Evolutionary conservation across 192 early-diverging fungal species (phyloP), one percentile per base, ranked within the genome.

Genomic region (Linderina pennispora): DNA sequence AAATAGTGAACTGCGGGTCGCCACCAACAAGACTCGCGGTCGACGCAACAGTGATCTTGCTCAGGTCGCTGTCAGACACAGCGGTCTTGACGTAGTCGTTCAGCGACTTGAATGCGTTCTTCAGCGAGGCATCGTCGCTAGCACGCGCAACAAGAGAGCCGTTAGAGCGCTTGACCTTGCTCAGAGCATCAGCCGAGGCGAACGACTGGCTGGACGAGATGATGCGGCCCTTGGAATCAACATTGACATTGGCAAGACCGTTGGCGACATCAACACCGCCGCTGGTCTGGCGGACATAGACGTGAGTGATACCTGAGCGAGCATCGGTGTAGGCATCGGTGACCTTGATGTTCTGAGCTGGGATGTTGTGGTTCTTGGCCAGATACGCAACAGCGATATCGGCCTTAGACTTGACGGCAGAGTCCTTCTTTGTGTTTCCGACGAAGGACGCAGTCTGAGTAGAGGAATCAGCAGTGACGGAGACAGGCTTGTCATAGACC

Each of bases 21-120:
- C 37, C 28, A 25, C 32, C 19, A 57, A 26, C 13, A 32, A 15
- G 40, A n/a, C n/a, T n/a, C 3, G 90, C 87, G n/a, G 81, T 77
- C 18, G 81, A 65, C 23, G 81, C 81, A 48, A 79, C 82, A 17
- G 80, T 82, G 15, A 90, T 64, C 22, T 87, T 59, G 18, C 62
- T 44, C 33, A 82, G 80, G 21, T 66, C 35, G 6, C 46, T 40
- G 40, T 81, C 82, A 33, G 88, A 58, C 50, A 91, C 87, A 52
- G 85, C 69, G 46, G 84, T 87, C 36, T 80, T 84, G 53, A 89
- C 83, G 33, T 77, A 83, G 59, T 88, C 89, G 18, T 77, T 62
- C 6, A 94, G 50, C 17, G 32, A 32, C 23, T 53, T 42, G 41
- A 53, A 32, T 10, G 50, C 50, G 21, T 16, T 44, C 15, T 22